Base-by-base conservation (phyloP, 1,284 basidiomycete species). In the Pascua guehoae region DNA sequence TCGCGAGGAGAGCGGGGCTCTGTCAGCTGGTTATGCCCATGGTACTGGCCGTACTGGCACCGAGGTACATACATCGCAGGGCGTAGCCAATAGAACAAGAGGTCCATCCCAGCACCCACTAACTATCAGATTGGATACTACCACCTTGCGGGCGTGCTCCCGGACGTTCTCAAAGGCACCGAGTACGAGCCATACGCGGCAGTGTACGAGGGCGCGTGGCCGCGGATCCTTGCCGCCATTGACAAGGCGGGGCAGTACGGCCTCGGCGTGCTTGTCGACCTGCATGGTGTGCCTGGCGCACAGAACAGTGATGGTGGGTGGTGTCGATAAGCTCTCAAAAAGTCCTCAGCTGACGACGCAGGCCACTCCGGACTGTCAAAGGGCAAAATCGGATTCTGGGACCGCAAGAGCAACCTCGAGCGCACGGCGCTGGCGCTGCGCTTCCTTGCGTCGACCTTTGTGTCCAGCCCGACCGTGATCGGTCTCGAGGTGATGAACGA, bases 401-500 rank as follows among this genome's bases (percentile, higher is more conserved):
- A 70, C 14, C 57, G 57, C 8, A 62, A 72, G 18, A 76, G 75
- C 41, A 84, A 87, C 70, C 81, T 85, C 63, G 74, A 80, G 4
- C 83, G 83, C 40, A 86, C 87, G 0, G 79, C 83, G 24, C 78
- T 78, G 15, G 79, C 79, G 2, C 69, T 79, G 7, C 66, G 70
- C 11, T 79, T 83, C 49, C 76, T 89, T 38, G 77, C 74, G 10
- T 67, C 68, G 1, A 71, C 75, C 47, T 66, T 78, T 41, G 76
- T 79, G 12, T 69, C 76, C 1, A 80, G 83, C 39, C 79, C 81
- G 2, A 89, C 91, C 68, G 76, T 93, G 32, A 81, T 91, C 44
- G 91, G 90, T 8, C 79, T 94, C 50, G 88, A 93, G 71, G 80
- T 94, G 4, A 78, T 93, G 46, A 94, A 94, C 72, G 91, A 94